Conservation (phyloP, 495 filamentous ascomycete genomes). For the Aspergillus cavernicola region DNA sequence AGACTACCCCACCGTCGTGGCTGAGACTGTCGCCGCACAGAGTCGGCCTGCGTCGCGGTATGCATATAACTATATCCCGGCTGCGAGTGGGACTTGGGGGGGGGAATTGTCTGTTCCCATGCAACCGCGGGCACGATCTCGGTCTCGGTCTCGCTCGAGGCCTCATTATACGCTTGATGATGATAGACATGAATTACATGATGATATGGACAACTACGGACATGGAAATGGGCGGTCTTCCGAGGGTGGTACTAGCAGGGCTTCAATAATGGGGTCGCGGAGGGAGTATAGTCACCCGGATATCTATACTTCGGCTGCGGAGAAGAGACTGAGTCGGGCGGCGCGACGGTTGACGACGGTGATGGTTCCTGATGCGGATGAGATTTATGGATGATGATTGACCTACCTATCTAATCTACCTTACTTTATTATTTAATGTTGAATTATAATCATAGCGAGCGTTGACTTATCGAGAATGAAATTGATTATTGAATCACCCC, state of each 20-base stretch:
- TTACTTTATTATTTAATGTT: constrained; percentile 1
- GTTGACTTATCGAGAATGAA: too few species aligned
- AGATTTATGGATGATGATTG: constrained; percentile 33
- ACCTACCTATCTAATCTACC: too few species aligned
- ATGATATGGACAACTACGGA: background rate
- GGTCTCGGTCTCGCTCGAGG: background rate
- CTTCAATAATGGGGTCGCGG: too few species aligned
- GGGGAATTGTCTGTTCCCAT: background rate
- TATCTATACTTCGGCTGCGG: constrained; percentile 1
- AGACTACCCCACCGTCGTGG: constrained; percentile 33
- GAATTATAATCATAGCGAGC: background rate
- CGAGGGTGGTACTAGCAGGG: too few species aligned
- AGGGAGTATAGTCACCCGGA: background rate
- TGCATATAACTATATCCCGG: constrained; percentile 39
- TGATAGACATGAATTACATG: background rate
- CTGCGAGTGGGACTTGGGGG: background rate
- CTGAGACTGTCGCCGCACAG: constrained; percentile 18
- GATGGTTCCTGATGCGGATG: constrained; percentile 44
- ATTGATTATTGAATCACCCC: too few species aligned
- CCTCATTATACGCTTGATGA: background rate
- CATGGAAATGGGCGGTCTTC: background rate
- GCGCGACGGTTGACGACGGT: constrained; percentile 33
- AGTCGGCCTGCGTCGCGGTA: constrained; percentile 23
- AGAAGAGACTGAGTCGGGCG: constrained; percentile 24
- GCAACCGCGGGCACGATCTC: background rate